Evolutionary conservation across 495 filamentous ascomycete species (phyloP), one percentile per base, ranked within the genome.

Genomic region (Chlorociboria aeruginascens): DNA sequence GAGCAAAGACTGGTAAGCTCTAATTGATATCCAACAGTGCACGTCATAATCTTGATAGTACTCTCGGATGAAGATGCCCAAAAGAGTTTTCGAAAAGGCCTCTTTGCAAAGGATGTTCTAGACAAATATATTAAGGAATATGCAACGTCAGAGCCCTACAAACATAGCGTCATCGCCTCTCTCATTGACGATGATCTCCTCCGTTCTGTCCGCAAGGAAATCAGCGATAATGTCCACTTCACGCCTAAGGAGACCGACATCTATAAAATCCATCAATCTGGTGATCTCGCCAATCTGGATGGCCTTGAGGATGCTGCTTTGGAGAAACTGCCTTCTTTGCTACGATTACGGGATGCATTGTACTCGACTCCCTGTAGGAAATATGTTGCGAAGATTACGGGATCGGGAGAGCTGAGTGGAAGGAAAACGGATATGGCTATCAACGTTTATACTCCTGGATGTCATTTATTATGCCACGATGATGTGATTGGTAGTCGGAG

Each of bases 191-290:
- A 86, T 40, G 61, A 66, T 32, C 81, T 99, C 10, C 77, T 99
- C 42, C 89, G 86, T 57, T 69, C 77, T 45, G 93, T 99, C 54
- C 89, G 90, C 60, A 66, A 73, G 51, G 92, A 99, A 70, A 89
- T 97, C 61, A 79, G 84, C 64, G 70, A 77, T 40, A 86, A 92
- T 57, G 79, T 99, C 50, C 79, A 82, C 60, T 98, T 98, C 68
- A 95, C 92, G 40, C 89, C 89, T 53, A 99, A 99, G 68, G 92
- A 99, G 63, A 99, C 92, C 49, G 93, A 99, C 65, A 97, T 99
- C 66, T 99, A 99, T 73, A 95, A 92, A 65, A 96, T 97, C 62
- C 89, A 96, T 72, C 92, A 97, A 67, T 96, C 90, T 29, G 92
- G 92, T 46, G 92, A 99, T 61, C 73, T 99, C 13, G 93, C 92